Conservation (phyloP, 768 basidiomycete genomes). For the Ephemerocybe angulata region DNA sequence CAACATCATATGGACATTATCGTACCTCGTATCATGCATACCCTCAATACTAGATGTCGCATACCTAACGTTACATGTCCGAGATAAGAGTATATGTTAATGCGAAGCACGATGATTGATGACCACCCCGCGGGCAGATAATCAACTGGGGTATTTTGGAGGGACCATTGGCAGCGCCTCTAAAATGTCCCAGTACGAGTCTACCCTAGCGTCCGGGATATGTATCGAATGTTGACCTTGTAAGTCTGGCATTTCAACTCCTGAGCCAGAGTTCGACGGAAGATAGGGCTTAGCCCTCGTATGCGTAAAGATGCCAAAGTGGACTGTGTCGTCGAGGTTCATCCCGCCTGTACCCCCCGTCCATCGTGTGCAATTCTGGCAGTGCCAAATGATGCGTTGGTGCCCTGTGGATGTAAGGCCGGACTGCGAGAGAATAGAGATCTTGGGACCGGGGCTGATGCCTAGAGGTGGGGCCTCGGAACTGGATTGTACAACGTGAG, state of each 20-base stretch:
- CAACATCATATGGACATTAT: too few relatives aligned
- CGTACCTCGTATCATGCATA: too few relatives aligned
- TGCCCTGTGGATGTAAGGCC: constrained; percentile 5
- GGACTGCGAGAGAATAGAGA: constrained; percentile 10
- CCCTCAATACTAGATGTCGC: too few relatives aligned
- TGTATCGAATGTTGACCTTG: constrained; percentile 7
- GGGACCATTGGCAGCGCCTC: neutral
- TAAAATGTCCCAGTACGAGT: neutral
- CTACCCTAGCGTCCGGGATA: neutral
- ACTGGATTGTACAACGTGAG: neutral
- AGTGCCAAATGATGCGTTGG: constrained; percentile 15
- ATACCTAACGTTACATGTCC: too few relatives aligned
- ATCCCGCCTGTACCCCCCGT: constrained; percentile 9
- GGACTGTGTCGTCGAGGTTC: constrained; percentile 1
- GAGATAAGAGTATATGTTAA: too few relatives aligned
- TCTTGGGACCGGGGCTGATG: neutral
- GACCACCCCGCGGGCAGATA: too few relatives aligned
- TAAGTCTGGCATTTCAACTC: constrained; percentile 4
- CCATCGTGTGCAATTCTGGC: constrained; percentile 16
- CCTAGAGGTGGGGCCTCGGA: neutral
- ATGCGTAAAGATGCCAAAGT: constrained; percentile 13
- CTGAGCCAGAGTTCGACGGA: constrained; percentile 5
- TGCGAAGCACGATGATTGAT: too few relatives aligned
- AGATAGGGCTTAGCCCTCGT: constrained; percentile 9
- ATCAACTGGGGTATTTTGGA: too few relatives aligned